Conservation (phyloP, 192 early-diverging fungal genomes). For the Gryganskiella cystojenkinii region DNA sequence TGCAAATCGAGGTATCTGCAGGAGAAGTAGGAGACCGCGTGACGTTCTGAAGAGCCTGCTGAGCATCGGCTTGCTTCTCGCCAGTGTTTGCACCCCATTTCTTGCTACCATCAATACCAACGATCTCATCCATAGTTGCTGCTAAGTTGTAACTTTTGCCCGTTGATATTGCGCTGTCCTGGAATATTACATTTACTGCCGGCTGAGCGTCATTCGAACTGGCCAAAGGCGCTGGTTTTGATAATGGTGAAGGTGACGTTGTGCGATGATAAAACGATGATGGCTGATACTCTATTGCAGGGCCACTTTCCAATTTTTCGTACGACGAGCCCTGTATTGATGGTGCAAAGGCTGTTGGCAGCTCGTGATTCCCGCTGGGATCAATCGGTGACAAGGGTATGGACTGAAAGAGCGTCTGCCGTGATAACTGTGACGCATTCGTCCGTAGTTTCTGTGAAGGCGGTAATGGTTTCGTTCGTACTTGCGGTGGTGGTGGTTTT, state of each 20-base stretch:
- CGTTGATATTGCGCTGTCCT: too few relatives aligned
- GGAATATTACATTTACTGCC: too few relatives aligned
- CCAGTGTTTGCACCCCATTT: too few relatives aligned
- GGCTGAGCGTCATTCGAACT: too few relatives aligned
- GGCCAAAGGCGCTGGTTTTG: slow-evolving; percentile 5
- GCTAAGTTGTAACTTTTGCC: too few relatives aligned
- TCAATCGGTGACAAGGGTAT: slow-evolving; percentile 51
- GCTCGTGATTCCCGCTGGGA: slow-evolving; percentile 8
- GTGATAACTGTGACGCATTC: slow-evolving; percentile 13
- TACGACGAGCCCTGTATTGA: neutral
- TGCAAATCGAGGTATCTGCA: too few relatives aligned
- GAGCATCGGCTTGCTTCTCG: too few relatives aligned
- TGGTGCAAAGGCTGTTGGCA: slow-evolving; percentile 1
- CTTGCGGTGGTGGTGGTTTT: neutral
- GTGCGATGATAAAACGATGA: slow-evolving; percentile 19
- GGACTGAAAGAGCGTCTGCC: slow-evolving; percentile 47
- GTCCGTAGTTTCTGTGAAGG: neutral
- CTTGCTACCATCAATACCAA: too few relatives aligned
- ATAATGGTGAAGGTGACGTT: neutral
- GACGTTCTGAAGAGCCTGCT: too few relatives aligned
- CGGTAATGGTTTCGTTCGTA: slow-evolving; percentile 13
- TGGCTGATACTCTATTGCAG: slow-evolving; percentile 5
- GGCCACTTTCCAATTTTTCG: neutral
- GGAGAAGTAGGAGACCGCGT: too few relatives aligned
- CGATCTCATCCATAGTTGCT: too few relatives aligned